Base-by-base conservation (phyloP, 345 rosid species). In the Citrus maxima region DNA sequence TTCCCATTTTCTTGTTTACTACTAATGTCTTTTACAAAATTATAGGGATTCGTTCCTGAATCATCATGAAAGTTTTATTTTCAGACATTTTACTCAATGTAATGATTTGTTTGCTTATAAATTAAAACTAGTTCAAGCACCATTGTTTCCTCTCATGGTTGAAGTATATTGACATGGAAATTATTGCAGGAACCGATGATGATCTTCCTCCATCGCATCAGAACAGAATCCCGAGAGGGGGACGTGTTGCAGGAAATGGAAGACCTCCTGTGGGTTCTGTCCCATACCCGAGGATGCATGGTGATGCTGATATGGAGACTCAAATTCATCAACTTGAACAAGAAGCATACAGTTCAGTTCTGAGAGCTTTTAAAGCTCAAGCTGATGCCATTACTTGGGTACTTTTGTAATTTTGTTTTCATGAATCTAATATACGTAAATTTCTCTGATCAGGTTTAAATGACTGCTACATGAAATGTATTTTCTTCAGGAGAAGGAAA, bases 371-470 rank as follows among this genome's bases (percentile, higher is more conserved):
- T 90, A 92, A 91, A 89, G 98, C 97, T 42, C 98, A 94, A 82
- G 91, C 93, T 83, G 98, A 94, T 88, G 98, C 95, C 72, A 92
- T 94, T 79, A 84, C 98, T 79, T 94, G 98, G 98, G 98, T 92
- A 91, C 76, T 51, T 74, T n/a, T 78, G 61, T 49, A 21, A 63
- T 74, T 54, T 75, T 38, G 1, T 13, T 60, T 79, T 74, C 18
- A 49, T 78, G 79, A 71, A 64, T 35, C 55, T 74, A 54, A 71
- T 82, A 75, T 74, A 81, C n/a, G 9, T 72, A 70, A 79, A 77
- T 79, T 80, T 78, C 69, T 64, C 82, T 78, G 46, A 73, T 82
- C 85, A 78, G 79, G 71, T 84, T 56, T 84, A 75, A 84, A 56
- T 85, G 81, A 81, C 78, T 63, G 85, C 82, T 79, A 56, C 78